A percentile compares a stretch with the other conserved stretches of the same genome.
Conservation (phyloP, 2,329 filamentous ascomycete genomes). For the Claviceps pazoutovae region DNA sequence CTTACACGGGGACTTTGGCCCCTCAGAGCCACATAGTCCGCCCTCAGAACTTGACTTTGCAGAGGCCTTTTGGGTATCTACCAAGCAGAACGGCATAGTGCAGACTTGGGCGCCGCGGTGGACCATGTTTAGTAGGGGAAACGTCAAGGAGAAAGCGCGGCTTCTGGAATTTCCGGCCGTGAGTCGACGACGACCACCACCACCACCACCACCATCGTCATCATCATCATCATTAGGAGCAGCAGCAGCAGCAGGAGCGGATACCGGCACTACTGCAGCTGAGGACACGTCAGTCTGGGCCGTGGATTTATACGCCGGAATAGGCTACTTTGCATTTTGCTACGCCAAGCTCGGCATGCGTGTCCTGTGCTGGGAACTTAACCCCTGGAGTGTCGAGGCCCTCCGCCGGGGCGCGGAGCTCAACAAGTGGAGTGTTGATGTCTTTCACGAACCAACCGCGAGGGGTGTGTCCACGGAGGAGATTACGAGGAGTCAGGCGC, state of each 20-base stretch:
- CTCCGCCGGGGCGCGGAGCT: conserved; percentile 57
- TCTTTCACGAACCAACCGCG: conserved; percentile 27
- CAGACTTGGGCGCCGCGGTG: conserved; percentile 82
- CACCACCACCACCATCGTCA: too few relatives aligned
- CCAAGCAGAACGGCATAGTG: conserved; percentile 62
- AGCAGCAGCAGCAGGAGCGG: neutral
- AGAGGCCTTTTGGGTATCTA: conserved; percentile 62
- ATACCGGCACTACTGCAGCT: neutral
- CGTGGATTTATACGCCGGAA: conserved; percentile 81
- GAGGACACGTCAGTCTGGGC: conserved; percentile 28
- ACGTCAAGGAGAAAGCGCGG: conserved; percentile 76
- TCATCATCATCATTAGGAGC: neutral
- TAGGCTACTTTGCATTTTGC: conserved; percentile 85
- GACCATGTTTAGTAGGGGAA: conserved; percentile 91
- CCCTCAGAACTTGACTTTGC: conserved; percentile 41
- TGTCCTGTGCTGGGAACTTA: conserved; percentile 82
- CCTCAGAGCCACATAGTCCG: conserved; percentile 16
- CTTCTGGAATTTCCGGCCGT: conserved; percentile 38
- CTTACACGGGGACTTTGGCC: conserved; percentile 63
- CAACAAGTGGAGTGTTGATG: conserved; percentile 51
- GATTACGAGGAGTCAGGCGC: conserved; percentile 29
- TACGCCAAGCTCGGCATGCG: conserved; percentile 59
- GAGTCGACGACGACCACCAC: too few relatives aligned
- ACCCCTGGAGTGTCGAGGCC: conserved; percentile 76
- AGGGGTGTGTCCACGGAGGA: conserved; percentile 24